These are phyloP conservation scores for Pseudocercospora macadamiae DNA, from an alignment of 2,329 filamentous ascomycete genomes.

Conservation along the genomic window DNA sequence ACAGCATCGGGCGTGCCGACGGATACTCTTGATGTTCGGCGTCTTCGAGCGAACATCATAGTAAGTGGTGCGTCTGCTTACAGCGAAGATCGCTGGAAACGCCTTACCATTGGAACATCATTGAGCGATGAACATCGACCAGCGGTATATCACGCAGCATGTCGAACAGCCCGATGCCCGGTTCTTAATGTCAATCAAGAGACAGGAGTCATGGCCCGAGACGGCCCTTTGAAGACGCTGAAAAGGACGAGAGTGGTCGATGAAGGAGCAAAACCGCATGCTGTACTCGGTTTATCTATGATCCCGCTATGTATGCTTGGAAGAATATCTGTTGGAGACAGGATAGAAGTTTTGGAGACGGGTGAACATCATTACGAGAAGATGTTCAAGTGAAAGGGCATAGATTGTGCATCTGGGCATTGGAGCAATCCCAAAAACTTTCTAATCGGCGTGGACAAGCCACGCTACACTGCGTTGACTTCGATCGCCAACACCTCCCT, in stretches of 20 bases:
- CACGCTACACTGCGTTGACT: no score
- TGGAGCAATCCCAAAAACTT: no score
- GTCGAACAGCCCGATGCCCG: conserved; percentile 70
- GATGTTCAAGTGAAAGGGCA: conserved; percentile 27
- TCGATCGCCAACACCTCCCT: no score
- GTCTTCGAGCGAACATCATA: conserved; percentile 75
- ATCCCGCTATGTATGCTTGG: conserved; percentile 36
- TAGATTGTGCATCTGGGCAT: not conserved
- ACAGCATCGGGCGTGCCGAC: conserved; percentile 50
- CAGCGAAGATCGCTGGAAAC: conserved; percentile 71
- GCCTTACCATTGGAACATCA: conserved; percentile 51
- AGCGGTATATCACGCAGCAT: conserved; percentile 57
- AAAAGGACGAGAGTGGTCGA: conserved; percentile 35
- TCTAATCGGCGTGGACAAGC: no score
- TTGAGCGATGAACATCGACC: conserved; percentile 8
- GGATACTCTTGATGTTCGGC: conserved; percentile 60
- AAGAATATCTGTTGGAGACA: conserved; percentile 32
- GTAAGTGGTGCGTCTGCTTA: conserved; percentile 64
- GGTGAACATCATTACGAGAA: conserved; percentile 38
- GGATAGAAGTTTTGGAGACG: conserved; percentile 36
- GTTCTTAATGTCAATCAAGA: conserved; percentile 70
- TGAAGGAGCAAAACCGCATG: conserved; percentile 36
- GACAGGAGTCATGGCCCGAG: conserved; percentile 50
- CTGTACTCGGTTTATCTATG: conserved; percentile 39
- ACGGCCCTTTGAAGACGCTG: conserved; percentile 38